These are phyloP conservation scores for Zygosaccharomyces sapae DNA, from an alignment of 1,139 yeast genomes.

Conservation along the genomic window DNA sequence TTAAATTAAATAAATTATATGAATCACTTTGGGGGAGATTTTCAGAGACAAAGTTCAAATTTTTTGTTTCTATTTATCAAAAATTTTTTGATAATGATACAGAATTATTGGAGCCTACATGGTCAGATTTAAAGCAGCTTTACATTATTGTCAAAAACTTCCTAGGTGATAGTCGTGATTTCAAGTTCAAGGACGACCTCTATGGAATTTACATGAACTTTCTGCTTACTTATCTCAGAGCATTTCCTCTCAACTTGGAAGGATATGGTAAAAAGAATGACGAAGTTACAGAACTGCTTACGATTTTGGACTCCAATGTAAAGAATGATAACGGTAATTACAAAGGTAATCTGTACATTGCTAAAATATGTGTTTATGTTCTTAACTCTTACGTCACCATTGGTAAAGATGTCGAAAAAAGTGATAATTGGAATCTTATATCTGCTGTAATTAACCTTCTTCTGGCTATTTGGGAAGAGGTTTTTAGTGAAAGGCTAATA, in stretches of 20 bases:
- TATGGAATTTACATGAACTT: constrained; percentile 23
- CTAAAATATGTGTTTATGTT: constrained; percentile 27
- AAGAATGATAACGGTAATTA: constrained; percentile 28
- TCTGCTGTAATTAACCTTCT: constrained; percentile 37
- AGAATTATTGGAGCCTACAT: constrained; percentile 7
- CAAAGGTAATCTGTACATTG: constrained; percentile 26
- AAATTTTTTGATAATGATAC: constrained; percentile 19
- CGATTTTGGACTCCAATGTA: constrained; percentile 18
- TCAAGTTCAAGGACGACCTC: constrained; percentile 24
- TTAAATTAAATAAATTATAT: constrained; percentile 21
- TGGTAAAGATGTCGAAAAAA: constrained; percentile 1
- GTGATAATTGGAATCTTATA: constrained; percentile 8
- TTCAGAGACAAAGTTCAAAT: constrained; percentile 30
- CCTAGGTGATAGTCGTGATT: constrained; percentile 8
- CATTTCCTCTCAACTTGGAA: constrained; percentile 8
- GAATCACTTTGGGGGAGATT: constrained; percentile 21
- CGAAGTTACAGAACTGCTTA: constrained; percentile 16
- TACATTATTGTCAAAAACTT: constrained; percentile 17
- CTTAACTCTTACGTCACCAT: constrained; percentile 19
- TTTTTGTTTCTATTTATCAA: constrained; percentile 30
- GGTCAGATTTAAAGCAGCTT: constrained; percentile 14
- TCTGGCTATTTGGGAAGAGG: constrained; percentile 51
- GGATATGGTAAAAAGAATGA: constrained; percentile 3
- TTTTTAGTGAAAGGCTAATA: constrained; percentile 59
- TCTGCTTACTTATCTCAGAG: constrained; percentile 12